Evolutionary conservation across 371 early-diverging fungal genomes (phyloP).

Genomic region (Mucor racemosus): DNA sequence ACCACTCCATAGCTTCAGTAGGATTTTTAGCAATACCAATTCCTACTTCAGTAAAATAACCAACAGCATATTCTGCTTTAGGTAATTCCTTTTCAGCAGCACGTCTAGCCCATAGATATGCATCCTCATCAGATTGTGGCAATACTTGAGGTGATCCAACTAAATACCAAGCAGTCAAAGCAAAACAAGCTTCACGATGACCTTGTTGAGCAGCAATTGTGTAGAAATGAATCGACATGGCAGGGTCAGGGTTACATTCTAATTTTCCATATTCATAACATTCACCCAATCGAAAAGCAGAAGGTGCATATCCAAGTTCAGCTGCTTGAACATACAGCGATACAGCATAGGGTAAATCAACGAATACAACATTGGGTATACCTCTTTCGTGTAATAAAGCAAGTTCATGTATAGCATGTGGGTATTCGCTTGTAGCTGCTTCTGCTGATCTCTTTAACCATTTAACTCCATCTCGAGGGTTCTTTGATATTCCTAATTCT

Average conservation of each 20-base stretch:
- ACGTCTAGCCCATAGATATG: conserved; percentile 86
- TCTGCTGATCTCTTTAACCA: conserved; percentile 82
- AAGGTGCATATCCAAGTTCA: conserved; percentile 76
- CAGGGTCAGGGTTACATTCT: conserved; percentile 69
- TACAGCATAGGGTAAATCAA: conserved; percentile 76
- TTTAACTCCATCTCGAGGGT: conserved; percentile 77
- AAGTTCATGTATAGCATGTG: conserved; percentile 82
- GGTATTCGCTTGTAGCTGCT: conserved; percentile 75
- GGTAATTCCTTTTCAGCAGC: conserved; percentile 87
- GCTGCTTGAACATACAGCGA: conserved; percentile 78
- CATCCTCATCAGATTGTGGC: conserved; percentile 85
- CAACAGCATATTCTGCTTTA: conserved; percentile 90
- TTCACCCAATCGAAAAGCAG: conserved; percentile 79
- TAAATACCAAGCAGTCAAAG: conserved; percentile 89
- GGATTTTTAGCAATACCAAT: conserved; percentile 74
- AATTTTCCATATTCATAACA: conserved; percentile 82
- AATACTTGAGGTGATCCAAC: conserved; percentile 82
- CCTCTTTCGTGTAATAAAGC: conserved; percentile 77
- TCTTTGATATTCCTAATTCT: conserved; percentile 64
- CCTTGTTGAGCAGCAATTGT: conserved; percentile 86
- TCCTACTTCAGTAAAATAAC: conserved; percentile 84
- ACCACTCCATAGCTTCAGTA: conserved; percentile 80
- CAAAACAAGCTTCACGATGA: conserved; percentile 90
- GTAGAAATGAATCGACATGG: conserved; percentile 74
- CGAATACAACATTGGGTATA: conserved; percentile 71